Base-by-base conservation (phyloP, 139 green algal species). In the Volvox africanus region DNA sequence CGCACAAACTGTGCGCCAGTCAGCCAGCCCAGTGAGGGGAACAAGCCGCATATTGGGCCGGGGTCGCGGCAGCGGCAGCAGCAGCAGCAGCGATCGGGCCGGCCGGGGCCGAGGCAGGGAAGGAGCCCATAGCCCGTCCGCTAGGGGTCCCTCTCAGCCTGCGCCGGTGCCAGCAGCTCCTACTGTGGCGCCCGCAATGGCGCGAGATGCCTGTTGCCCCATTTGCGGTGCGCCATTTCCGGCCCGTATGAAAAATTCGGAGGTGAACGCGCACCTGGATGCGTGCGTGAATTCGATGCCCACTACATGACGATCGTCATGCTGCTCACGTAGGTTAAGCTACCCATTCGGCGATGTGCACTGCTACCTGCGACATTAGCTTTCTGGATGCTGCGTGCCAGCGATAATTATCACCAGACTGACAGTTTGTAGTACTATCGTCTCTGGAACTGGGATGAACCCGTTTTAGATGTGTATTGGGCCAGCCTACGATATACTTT, bases 191-290 rank as follows among this genome's bases (percentile, higher is more conserved):
- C 67, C 67, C 13, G 83, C 83, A 30, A 61, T 88, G 83, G 67
- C 83, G 18, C 35, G 35, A 3, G 83, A 80, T 21, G 83, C 83
- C 0, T 11, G 35, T 36, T 88, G 83, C 67, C 83, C 83, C 3
- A 68, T 88, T 16, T 88, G 83, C 67, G 67, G 83, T 0, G 61
- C 19, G 67, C 67, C 67, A 17, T 68, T 88, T 37, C 83, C 67
- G 0, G 67, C 67, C 21, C 83, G 83, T 17, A 88, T 80, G 83
- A 81, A 33, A 17, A 80, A 69, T 17, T 68, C 83, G 68, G 67
- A 88, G 36, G 24, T 88, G 83, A 88, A 88, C 36, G 36, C 67
- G 35, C 83, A 88, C 24, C 26, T 88, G 68, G 83, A 88, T 71
- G 67, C 24, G 35, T 88, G 83, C 65, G 65, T 73, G 44, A 55